A percentile compares a stretch with the other conserved stretches of the same genome.
phyloP scores from a whole-genome alignment of 2,329 filamentous ascomycete species.

The Pyrenochaeta sp. region DNA sequence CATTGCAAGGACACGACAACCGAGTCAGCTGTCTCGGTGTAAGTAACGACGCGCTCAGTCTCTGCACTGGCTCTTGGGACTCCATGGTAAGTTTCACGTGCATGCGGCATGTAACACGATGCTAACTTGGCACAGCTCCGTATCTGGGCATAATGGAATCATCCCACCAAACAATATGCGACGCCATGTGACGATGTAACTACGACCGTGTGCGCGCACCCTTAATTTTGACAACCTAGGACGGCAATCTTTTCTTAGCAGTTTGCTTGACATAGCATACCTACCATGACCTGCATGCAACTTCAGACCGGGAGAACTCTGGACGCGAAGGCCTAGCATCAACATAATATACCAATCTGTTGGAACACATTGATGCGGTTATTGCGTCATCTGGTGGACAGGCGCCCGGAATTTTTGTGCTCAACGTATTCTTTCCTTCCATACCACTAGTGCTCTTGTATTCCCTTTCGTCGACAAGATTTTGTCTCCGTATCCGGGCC shows the following conservation, averaged over 20 bases:
- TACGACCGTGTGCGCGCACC: slow-evolving; percentile 38
- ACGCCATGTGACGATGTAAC: slow-evolving; percentile 44
- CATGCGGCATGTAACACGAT: slow-evolving; percentile 8
- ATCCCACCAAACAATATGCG: slow-evolving; percentile 25
- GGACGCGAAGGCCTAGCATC: slow-evolving; percentile 30
- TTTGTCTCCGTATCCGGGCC: slow-evolving; percentile 24
- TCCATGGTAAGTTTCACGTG: slow-evolving; percentile 77
- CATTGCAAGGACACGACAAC: slow-evolving; percentile 96
- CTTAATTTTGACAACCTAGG: slow-evolving; percentile 37
- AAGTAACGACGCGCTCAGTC: slow-evolving; percentile 97
- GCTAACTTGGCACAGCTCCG: slow-evolving; percentile 54
- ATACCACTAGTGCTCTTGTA: slow-evolving; percentile 44
- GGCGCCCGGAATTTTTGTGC: slow-evolving; percentile 43
- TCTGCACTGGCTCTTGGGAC: slow-evolving; percentile 99
- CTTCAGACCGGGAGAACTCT: slow-evolving; percentile 27
- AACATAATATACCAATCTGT: slow-evolving; percentile 44
- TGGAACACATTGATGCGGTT: slow-evolving; percentile 34
- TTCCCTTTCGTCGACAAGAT: slow-evolving; percentile 24
- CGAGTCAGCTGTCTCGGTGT: slow-evolving; percentile 98
- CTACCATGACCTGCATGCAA: slow-evolving; percentile 30
- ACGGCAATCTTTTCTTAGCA: slow-evolving; percentile 30
- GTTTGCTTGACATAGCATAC: slow-evolving; percentile 40
- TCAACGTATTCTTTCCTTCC: slow-evolving; percentile 32
- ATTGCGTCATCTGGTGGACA: slow-evolving; percentile 38
- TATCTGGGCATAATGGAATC: slow-evolving; percentile 59